phyloP scores from a whole-genome alignment of 768 basidiomycete genomes.

The Cystofilobasidium ferigula region DNA sequence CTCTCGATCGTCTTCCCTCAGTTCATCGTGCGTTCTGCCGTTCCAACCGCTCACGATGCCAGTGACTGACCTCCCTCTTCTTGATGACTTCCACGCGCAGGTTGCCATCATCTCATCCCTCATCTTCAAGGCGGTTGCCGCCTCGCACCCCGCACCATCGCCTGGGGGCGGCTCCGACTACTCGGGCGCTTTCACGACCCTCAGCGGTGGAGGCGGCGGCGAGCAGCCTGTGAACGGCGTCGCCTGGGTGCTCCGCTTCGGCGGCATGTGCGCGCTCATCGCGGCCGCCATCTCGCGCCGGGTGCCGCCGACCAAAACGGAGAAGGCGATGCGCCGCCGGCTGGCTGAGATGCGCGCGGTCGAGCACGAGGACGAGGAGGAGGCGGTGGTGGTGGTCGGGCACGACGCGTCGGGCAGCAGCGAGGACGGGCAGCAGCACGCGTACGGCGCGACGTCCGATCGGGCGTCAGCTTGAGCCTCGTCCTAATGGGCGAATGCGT shows the following conservation, averaged over 20 bases:
- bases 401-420: background rate
- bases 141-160: slow-evolving; percentile 37
- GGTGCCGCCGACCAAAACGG: slow-evolving; percentile 80
- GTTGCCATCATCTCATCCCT: slow-evolving; percentile 72
- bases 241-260: slow-evolving; percentile 86
- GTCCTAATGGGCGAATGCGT: too few species aligned
- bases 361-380: slow-evolving; percentile 46
- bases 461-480: background rate
- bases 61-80: background rate
- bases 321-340: slow-evolving; percentile 75
- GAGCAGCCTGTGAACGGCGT: slow-evolving; percentile 51
- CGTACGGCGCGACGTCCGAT: background rate
- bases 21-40: slow-evolving; percentile 57
- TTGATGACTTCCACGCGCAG: slow-evolving; percentile 39
- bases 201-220: background rate
- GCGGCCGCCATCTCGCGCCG: slow-evolving; percentile 68
- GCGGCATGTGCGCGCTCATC: slow-evolving; percentile 69
- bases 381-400: background rate
- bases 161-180: slow-evolving; percentile 40
- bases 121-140: slow-evolving; percentile 73
- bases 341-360: slow-evolving; percentile 68
- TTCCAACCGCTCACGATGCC: background rate
- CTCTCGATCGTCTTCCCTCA: slow-evolving; percentile 91
- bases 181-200: background rate
- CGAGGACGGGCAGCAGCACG: background rate